phyloP scores from a whole-genome alignment of 257 asterid genomes.

The Echium plantagineum region DNA sequence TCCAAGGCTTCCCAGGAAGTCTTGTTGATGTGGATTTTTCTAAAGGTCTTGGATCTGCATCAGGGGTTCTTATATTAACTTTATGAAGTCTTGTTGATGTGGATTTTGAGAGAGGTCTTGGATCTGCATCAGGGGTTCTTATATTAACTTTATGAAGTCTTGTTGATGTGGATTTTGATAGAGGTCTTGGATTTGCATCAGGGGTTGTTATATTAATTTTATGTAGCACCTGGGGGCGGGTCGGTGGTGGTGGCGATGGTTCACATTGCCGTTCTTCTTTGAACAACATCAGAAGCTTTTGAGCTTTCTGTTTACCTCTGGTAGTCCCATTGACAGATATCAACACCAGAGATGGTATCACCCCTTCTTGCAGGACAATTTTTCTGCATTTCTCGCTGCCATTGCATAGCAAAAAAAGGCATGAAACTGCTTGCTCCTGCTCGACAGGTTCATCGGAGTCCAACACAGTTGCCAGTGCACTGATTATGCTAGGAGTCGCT shows the following conservation, averaged over 20 bases:
- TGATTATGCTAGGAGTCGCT: constrained; percentile 39
- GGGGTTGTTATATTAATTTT: constrained; percentile 23
- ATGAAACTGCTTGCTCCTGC: constrained; percentile 88
- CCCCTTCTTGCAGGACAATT: constrained; percentile 96
- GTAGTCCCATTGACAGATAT: constrained; percentile 80
- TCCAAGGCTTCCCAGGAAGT: constrained; percentile 15
- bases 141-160: no score
- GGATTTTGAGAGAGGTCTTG: constrained; percentile 58
- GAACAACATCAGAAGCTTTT: constrained; percentile 88
- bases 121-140: no score
- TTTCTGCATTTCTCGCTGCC: constrained; percentile 71
- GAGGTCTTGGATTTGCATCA: constrained; percentile 34
- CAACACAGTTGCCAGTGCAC: constrained; percentile 49
- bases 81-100: no score
- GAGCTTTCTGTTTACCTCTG: constrained; percentile 96
- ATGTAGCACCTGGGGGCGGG: constrained; percentile 1
- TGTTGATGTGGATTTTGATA: constrained; percentile 49
- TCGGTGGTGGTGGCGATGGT: constrained; percentile 26
- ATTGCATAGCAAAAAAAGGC: constrained; percentile 63
- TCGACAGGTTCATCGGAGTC: constrained; percentile 69
- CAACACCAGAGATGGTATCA: constrained; percentile 77
- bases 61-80: no score
- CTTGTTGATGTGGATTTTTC: constrained; percentile 57
- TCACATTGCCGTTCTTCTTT: constrained; percentile 87
- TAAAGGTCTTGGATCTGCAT: no score